These are phyloP conservation scores for Ustilago nuda DNA, from an alignment of 1,284 basidiomycete genomes.

Conservation along the genomic window DNA sequence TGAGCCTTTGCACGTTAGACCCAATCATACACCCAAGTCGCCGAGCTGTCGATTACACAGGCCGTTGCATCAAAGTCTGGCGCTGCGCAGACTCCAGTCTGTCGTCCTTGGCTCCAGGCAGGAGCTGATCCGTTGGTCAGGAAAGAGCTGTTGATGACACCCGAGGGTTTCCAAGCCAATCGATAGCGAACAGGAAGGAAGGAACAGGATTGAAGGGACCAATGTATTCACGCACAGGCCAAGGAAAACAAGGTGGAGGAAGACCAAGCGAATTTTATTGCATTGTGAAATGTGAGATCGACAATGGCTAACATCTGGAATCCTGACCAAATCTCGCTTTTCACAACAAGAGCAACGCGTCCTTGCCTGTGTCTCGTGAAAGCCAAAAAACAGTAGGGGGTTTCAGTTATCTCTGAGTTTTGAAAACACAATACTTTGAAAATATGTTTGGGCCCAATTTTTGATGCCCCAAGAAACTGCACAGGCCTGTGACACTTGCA, in stretches of 20 bases:
- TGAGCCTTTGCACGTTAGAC: not conserved
- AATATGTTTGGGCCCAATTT: too few relatives aligned
- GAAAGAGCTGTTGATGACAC: too few relatives aligned
- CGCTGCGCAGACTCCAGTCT: not conserved
- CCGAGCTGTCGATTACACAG: not conserved
- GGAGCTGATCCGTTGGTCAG: too few relatives aligned
- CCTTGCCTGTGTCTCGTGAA: constrained; percentile 1
- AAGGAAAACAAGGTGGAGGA: not conserved
- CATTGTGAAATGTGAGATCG: not conserved
- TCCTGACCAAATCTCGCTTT: not conserved
- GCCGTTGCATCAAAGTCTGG: not conserved
- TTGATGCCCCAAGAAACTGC: too few relatives aligned
- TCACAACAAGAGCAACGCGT: not conserved
- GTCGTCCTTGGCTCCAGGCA: not conserved
- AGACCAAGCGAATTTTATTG: not conserved
- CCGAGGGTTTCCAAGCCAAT: too few relatives aligned
- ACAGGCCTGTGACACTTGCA: too few relatives aligned
- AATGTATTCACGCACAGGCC: not conserved
- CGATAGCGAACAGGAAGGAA: not conserved
- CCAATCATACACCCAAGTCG: not conserved
- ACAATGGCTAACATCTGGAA: not conserved
- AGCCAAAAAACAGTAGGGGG: not conserved
- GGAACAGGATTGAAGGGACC: not conserved
- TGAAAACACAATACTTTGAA: too few relatives aligned
- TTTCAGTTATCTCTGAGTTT: too few relatives aligned